These are phyloP conservation scores for Thyridium curvatum DNA, from an alignment of 2,329 filamentous ascomycete genomes.

Conservation along the genomic window DNA sequence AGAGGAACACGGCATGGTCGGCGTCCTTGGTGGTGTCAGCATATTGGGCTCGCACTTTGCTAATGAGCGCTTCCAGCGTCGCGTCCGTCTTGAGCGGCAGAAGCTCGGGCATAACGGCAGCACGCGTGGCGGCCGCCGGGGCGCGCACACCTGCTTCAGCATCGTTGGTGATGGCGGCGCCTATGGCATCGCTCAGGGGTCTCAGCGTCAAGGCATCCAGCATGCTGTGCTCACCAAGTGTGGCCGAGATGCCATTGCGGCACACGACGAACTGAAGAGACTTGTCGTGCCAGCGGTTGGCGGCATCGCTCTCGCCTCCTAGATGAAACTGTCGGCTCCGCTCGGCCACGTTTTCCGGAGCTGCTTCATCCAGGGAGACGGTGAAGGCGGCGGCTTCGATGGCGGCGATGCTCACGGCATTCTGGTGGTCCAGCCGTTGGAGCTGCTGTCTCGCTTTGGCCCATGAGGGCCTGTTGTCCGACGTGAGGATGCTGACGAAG, in stretches of 20 bases:
- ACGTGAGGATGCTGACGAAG: constrained; percentile 78
- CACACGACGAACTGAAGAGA: constrained; percentile 96
- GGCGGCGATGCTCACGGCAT: constrained; percentile 68
- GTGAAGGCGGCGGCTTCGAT: constrained; percentile 89
- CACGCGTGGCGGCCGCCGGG: constrained; percentile 68
- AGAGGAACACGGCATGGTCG: constrained; percentile 88
- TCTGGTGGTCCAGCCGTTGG: constrained; percentile 68
- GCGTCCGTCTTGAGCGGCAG: constrained; percentile 71
- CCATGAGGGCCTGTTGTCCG: constrained; percentile 92
- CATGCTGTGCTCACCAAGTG: constrained; percentile 99
- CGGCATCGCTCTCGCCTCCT: constrained; percentile 86
- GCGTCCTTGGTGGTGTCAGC: constrained; percentile 74
- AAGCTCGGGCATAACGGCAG: constrained; percentile 78
- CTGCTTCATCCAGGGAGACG: constrained; percentile 86
- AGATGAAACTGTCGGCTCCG: constrained; percentile 97
- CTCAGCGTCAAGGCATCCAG: constrained; percentile 99
- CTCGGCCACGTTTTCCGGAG: constrained; percentile 90
- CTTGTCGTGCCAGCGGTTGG: constrained; percentile 98
- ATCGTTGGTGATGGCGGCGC: constrained; percentile 86
- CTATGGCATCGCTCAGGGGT: constrained; percentile 90
- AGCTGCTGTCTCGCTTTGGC: constrained; percentile 74
- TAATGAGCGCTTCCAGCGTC: constrained; percentile 63
- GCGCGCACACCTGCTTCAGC: constrained; percentile 92
- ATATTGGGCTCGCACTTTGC: constrained; percentile 83
- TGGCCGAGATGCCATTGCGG: constrained; percentile 94